A percentile compares a stretch with the other conserved stretches of the same genome.
phyloP scores from a whole-genome alignment of 2,329 filamentous ascomycete genomes.

The Drechslerella dactyloides region DNA sequence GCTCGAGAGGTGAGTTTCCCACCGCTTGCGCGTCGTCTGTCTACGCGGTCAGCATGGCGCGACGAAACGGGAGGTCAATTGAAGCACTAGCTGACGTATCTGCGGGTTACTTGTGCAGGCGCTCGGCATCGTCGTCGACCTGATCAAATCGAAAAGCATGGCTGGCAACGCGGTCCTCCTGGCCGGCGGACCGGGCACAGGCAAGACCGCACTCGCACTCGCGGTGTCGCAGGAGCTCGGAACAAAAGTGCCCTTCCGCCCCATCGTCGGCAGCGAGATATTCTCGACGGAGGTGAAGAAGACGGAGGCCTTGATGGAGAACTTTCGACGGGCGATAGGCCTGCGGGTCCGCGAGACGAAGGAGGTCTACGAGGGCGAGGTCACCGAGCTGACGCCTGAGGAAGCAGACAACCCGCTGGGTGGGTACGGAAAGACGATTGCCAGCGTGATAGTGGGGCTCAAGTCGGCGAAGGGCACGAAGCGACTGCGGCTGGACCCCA shows the following conservation, averaged over 20 bases:
- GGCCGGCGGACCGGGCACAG: constrained; percentile 91
- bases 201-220: constrained; percentile 94
- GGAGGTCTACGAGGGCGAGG: constrained; percentile 98
- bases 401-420: constrained; percentile 97
- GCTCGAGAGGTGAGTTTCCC: constrained; percentile 77
- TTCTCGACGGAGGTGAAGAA: constrained; percentile 99
- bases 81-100: too few relatives aligned
- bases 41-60: not conserved
- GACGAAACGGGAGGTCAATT: constrained; percentile 15
- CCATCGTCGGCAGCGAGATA: constrained; percentile 96
- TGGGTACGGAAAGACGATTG: constrained; percentile 96
- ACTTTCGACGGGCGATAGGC: constrained; percentile 91
- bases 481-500: constrained; percentile 93
- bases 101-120: constrained; percentile 65
- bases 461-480: constrained; percentile 97
- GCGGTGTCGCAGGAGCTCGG: constrained; percentile 96
- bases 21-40: not conserved
- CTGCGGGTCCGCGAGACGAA: constrained; percentile 97
- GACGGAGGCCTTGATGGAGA: constrained; percentile 98
- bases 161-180: constrained; percentile 90
- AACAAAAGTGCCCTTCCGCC: constrained; percentile 97
- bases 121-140: constrained; percentile 91
- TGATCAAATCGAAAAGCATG: constrained; percentile 97
- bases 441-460: constrained; percentile 88
- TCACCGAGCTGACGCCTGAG: constrained; percentile 95